These are phyloP conservation scores for Cladosporium sp. DNA, from an alignment of 2,329 filamentous ascomycete genomes.

Conservation along the genomic window DNA sequence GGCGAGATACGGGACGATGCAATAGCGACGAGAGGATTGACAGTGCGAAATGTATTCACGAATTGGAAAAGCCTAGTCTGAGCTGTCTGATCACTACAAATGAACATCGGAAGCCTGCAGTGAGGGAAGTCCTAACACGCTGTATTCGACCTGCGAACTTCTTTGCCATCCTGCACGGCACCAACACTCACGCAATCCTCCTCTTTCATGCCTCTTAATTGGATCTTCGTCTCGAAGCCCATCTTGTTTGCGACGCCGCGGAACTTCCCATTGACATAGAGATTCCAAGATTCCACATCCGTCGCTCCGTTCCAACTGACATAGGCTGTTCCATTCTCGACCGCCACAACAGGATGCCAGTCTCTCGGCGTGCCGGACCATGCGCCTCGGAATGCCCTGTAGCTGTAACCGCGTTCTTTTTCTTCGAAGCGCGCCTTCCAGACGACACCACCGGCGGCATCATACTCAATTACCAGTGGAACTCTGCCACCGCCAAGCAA, in stretches of 20 bases:
- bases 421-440: slow-evolving; percentile 18
- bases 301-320: slow-evolving; percentile 28
- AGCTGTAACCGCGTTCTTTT: slow-evolving; percentile 16
- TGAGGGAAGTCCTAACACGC: neutral
- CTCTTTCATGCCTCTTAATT: neutral
- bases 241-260: neutral
- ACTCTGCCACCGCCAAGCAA: slow-evolving; percentile 19
- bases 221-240: slow-evolving; percentile 8
- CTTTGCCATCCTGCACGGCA: slow-evolving; percentile 1
- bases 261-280: slow-evolving; percentile 15
- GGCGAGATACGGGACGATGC: too few relatives aligned
- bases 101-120: too few relatives aligned
- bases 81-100: too few relatives aligned
- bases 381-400: slow-evolving; percentile 19
- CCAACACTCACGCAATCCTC: neutral
- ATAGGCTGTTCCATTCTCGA: slow-evolving; percentile 12
- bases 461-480: slow-evolving; percentile 19
- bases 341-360: slow-evolving; percentile 5
- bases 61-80: too few relatives aligned
- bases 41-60: too few relatives aligned
- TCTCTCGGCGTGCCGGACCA: slow-evolving; percentile 19
- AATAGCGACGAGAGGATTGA: too few relatives aligned
- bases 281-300: slow-evolving; percentile 22
- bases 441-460: slow-evolving; percentile 3
- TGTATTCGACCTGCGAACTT: neutral